Evolutionary conservation across 2,329 filamentous ascomycete species (phyloP).

Genomic region (Exophiala xenobiotica): DNA sequence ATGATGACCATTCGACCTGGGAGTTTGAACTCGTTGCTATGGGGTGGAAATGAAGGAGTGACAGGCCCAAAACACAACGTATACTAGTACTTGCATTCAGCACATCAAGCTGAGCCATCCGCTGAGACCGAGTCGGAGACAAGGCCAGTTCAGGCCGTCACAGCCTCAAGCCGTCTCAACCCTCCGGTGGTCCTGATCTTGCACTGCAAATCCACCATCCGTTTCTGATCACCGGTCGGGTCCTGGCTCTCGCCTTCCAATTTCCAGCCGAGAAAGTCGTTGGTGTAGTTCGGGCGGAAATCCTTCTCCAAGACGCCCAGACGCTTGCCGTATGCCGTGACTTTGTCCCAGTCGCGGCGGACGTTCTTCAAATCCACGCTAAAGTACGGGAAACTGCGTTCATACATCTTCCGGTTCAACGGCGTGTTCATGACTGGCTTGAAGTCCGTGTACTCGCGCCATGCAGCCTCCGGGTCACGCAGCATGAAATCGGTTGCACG

Average conservation of each 20-base stretch:
- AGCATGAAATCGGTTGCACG: conserved; percentile 71
- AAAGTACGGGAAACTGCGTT: conserved; percentile 76
- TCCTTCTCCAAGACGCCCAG: conserved; percentile 63
- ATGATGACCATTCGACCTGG: too few relatives aligned
- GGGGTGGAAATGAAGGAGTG: too few relatives aligned
- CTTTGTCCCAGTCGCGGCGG: conserved; percentile 71
- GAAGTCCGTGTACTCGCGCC: conserved; percentile 67
- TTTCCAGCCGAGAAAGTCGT: conserved; percentile 66
- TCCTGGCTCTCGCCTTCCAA: conserved; percentile 65
- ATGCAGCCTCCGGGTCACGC: conserved; percentile 61
- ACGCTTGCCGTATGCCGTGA: conserved; percentile 73
- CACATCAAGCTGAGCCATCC: too few relatives aligned
- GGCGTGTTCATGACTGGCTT: conserved; percentile 68
- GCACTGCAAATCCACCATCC: conserved; percentile 68
- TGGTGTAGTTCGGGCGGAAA: conserved; percentile 74
- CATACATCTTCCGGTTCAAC: conserved; percentile 76
- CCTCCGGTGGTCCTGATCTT: conserved; percentile 65
- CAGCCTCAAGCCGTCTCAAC: conserved; percentile 36
- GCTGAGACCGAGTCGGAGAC: too few relatives aligned
- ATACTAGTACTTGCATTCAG: too few relatives aligned
- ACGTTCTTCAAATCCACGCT: conserved; percentile 74
- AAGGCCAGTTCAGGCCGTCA: not conserved
- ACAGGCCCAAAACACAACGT: too few relatives aligned
- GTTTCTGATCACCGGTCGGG: conserved; percentile 71
- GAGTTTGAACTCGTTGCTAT: too few relatives aligned